Conservation (phyloP, 768 basidiomycete genomes). For the Amylocystis lapponica region DNA sequence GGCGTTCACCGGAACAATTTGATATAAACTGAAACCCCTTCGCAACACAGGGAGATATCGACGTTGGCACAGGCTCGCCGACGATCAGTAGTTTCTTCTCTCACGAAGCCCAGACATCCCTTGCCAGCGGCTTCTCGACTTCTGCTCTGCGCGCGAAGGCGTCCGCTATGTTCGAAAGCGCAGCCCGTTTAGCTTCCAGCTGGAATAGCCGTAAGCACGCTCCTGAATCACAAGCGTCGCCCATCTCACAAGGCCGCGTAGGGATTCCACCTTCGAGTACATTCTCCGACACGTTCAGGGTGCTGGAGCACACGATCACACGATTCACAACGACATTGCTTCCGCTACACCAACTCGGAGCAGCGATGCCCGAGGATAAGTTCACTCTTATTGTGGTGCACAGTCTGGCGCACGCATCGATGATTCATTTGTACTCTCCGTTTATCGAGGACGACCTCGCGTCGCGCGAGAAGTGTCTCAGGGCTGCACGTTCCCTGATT, state of each 20-base stretch:
- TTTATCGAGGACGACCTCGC: conserved; percentile 54
- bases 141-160: conserved; percentile 68
- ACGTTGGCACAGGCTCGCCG: conserved; percentile 44
- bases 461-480: conserved; percentile 62
- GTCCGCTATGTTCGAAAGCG: conserved; percentile 67
- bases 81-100: conserved; percentile 58
- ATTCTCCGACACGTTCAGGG: conserved; percentile 52
- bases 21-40: conserved; percentile 7
- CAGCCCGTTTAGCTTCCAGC: conserved; percentile 51
- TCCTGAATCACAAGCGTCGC: conserved; percentile 7
- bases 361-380: conserved; percentile 50
- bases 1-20: background rate
- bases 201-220: conserved; percentile 53
- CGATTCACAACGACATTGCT: conserved; percentile 61
- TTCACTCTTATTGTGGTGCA: conserved; percentile 55
- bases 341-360: conserved; percentile 58
- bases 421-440: conserved; percentile 58
- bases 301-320: conserved; percentile 57
- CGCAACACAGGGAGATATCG: conserved; percentile 48
- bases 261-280: conserved; percentile 40
- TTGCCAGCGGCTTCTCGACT: conserved; percentile 51
- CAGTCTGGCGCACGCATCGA: conserved; percentile 60
- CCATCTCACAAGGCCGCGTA: too few relatives aligned
- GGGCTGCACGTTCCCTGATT: conserved; percentile 55
- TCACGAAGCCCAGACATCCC: conserved; percentile 43